Evolutionary conservation across 2,329 filamentous ascomycete species (phyloP).

Genomic region (Fusarium algeriense): DNA sequence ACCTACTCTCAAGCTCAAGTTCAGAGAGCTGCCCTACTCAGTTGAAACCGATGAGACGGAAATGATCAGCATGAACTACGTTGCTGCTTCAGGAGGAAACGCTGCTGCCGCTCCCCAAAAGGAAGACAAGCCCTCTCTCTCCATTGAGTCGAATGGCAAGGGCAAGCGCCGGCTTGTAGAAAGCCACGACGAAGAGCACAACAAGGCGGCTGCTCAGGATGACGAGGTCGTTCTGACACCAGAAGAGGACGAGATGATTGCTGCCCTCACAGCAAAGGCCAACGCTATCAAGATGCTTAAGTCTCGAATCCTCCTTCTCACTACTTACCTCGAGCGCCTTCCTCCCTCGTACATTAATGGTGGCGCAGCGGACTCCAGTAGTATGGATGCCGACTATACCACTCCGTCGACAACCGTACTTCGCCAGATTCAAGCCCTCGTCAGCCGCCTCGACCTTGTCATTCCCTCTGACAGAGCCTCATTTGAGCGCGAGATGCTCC

Average conservation of each 20-base stretch:
- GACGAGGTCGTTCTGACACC: constrained; percentile 62
- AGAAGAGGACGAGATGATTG: constrained; percentile 72
- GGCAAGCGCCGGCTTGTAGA: constrained; percentile 62
- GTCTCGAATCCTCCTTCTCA: constrained; percentile 77
- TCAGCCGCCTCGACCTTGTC: constrained; percentile 85
- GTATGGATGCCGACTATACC: constrained; percentile 55
- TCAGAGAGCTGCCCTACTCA: constrained; percentile 85
- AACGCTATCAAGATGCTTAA: constrained; percentile 97
- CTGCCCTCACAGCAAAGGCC: constrained; percentile 82
- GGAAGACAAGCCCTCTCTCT: constrained; percentile 57
- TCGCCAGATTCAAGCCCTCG: constrained; percentile 87
- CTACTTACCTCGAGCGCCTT: constrained; percentile 80
- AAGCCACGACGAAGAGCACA: constrained; percentile 45
- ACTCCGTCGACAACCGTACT: constrained; percentile 78
- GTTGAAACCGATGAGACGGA: constrained; percentile 96
- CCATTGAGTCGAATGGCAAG: constrained; percentile 64
- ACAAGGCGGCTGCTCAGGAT: constrained; percentile 45
- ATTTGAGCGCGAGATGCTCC: constrained; percentile 77
- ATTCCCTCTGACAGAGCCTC: constrained; percentile 75
- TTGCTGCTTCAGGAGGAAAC: constrained; percentile 86
- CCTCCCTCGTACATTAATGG: constrained; percentile 73
- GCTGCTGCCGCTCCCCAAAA: constrained; percentile 70
- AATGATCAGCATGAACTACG: constrained; percentile 97
- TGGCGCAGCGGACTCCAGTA: constrained; percentile 55
- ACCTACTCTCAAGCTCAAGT: constrained; percentile 72